Conservation (phyloP, 2,329 filamentous ascomycete genomes). For the Fonsecaea erecta region DNA sequence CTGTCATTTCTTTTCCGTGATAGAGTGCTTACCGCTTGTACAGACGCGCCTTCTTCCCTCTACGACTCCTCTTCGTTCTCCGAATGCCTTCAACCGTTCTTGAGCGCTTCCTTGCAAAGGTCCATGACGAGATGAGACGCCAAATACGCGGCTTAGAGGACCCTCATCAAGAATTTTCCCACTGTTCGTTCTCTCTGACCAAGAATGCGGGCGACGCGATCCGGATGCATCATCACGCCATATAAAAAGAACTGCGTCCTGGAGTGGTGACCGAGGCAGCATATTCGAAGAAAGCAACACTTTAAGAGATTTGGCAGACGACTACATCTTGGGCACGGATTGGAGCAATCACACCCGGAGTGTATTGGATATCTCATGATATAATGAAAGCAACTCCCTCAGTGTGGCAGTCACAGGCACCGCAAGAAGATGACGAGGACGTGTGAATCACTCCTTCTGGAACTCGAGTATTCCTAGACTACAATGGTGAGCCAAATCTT, state of each 20-base stretch:
- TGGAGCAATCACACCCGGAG: background rate
- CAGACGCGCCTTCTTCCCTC: background rate
- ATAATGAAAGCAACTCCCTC: too few species aligned
- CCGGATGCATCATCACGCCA: conserved; percentile 5
- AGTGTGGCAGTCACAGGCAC: too few species aligned
- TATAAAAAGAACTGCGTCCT: background rate
- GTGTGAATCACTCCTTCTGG: background rate
- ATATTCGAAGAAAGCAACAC: background rate
- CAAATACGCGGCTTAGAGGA: background rate
- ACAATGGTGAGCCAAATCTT: conserved; percentile 6
- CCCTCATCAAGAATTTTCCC: background rate
- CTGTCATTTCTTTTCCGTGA: background rate
- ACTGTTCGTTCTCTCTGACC: background rate
- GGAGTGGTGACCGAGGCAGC: conserved; percentile 2
- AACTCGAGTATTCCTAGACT: conserved; percentile 1
- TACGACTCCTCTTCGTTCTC: background rate
- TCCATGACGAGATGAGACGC: background rate
- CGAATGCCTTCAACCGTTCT: background rate
- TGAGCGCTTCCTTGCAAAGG: background rate
- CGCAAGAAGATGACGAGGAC: background rate
- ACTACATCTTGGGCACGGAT: background rate
- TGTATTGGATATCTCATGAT: background rate
- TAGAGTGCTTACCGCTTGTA: background rate
- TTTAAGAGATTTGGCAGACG: background rate
- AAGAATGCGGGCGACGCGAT: background rate